Base-by-base conservation (phyloP, 202 grass and related monocot genomes). In the Bolboschoenoplectus hybrid region DNA sequence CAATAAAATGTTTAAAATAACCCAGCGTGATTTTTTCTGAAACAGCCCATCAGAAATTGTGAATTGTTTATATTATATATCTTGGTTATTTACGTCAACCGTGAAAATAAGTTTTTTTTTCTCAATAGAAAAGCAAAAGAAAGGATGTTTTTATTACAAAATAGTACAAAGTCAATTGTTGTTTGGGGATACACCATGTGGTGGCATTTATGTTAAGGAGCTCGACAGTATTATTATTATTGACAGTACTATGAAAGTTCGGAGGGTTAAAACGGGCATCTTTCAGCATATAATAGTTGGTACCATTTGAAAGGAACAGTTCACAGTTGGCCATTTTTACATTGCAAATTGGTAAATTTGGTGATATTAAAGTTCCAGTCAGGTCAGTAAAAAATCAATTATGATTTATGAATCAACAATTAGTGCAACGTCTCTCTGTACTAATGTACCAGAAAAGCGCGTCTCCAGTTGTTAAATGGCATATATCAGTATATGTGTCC, bases 381-480 rank as follows among this genome's bases (percentile, higher is more conserved):
- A 39, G 75, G 13, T 50, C 9, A 58, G 50, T 40, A 57, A 79
- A 60, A 26, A 79, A 79, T n/a, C 52, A 51, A 79, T 57, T 3
- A 51, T 57, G 74, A 57, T 16, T 53, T 3, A 51, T 57, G 74
- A 57, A 38, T 53, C 34, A 26, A 76, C 26, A 58, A 79, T 57
- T 2, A 79, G 11, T 79, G 52, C 53, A 19, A 79, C 14, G 43
- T 72, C 68, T 72, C 46, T 72, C 41, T 72, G 68, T 34, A 60
- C 36, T 9, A 17, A 60, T 58, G 75, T 41, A 79, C 75, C 75
- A 79, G 64, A 56, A 79, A 79, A 58, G 7, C 6, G 7, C 55
- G 52, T 79, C 75, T 79, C 75, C 13, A 41, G 52, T 79, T 79
- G 34, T 79, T 16, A 58, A 19, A 60, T 78, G 52, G 50, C 34